A percentile compares a stretch with the other conserved stretches of the same genome.
Evolutionary conservation across 2,329 filamentous ascomycete species (phyloP).

Genomic region (Xylaria sp.): DNA sequence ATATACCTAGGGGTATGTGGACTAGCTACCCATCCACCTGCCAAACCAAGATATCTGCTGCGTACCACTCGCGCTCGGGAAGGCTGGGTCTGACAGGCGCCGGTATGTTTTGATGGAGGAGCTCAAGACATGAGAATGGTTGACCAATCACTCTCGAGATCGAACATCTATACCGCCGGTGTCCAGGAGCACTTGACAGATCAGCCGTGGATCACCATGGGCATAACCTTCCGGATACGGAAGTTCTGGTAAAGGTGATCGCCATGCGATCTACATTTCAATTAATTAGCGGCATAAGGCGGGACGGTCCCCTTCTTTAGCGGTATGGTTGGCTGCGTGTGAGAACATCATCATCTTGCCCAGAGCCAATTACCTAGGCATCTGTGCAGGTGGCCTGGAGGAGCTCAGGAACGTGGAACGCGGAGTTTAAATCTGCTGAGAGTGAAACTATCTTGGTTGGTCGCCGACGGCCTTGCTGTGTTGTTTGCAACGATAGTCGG

Average conservation of each 20-base stretch:
- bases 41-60: constrained; percentile 15
- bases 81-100: constrained; percentile 4
- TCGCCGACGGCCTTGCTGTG: background rate
- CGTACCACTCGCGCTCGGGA: constrained; percentile 4
- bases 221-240: constrained; percentile 27
- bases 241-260: constrained; percentile 21
- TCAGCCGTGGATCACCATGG: constrained; percentile 7
- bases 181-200: constrained; percentile 6
- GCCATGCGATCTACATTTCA: constrained; percentile 25
- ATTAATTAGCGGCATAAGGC: constrained; percentile 22
- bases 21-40: constrained; percentile 15
- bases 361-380: constrained; percentile 10
- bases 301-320: background rate
- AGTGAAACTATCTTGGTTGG: constrained; percentile 12
- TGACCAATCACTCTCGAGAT: constrained; percentile 1
- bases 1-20: constrained; percentile 1
- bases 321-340: constrained; percentile 6
- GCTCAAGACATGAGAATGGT: constrained; percentile 6
- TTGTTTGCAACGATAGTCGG: background rate
- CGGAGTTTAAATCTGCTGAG: constrained; percentile 2
- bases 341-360: constrained; percentile 20
- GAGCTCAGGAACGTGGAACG: constrained; percentile 13
- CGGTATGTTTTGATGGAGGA: background rate
- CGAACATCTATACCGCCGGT: constrained; percentile 1
- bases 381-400: background rate